A percentile compares a stretch with the other conserved stretches of the same genome.
Conservation (phyloP, 306 rosid genomes). For the Dalbergia oliveri region DNA sequence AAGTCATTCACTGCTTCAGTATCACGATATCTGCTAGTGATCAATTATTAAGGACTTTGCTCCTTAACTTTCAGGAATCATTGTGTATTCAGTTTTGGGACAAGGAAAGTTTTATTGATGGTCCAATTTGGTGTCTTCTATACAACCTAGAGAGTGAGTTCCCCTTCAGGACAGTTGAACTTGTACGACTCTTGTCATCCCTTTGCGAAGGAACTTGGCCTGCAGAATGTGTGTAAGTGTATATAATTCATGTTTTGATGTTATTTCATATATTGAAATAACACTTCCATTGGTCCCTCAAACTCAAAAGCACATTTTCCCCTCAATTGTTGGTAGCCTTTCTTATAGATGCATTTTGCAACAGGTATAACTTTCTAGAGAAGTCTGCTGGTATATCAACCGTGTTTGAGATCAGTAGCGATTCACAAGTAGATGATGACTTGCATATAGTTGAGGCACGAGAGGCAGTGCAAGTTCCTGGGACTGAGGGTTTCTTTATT, state of each 20-base stretch:
- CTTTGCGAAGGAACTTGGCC: conserved; percentile 97
- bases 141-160: conserved; percentile 86
- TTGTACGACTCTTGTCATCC: conserved; percentile 82
- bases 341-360: conserved; percentile 45
- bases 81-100: conserved; percentile 98
- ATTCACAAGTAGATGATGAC: conserved; percentile 53
- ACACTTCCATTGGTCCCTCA: conserved; percentile 24
- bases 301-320: conserved; percentile 17
- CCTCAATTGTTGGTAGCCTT: conserved; percentile 31
- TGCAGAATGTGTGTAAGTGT: conserved; percentile 92
- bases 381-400: conserved; percentile 86
- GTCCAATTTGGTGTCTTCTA: conserved; percentile 88
- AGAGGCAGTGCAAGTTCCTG: conserved; percentile 71
- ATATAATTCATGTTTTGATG: conserved; percentile 38
- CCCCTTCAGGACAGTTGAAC: conserved; percentile 75
- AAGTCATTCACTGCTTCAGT: conserved; percentile 41
- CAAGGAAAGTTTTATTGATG: conserved; percentile 85
- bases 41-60: conserved; percentile 43
- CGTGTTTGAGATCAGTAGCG: conserved; percentile 65
- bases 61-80: conserved; percentile 77
- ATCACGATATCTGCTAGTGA: conserved; percentile 37
- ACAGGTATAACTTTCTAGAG: conserved; percentile 89
- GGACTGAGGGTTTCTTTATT: conserved; percentile 80
- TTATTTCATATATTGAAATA: conserved; percentile 42
- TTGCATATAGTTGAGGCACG: conserved; percentile 67